These are phyloP conservation scores for Castanea mollissima DNA, from an alignment of 306 rosid species.

Conservation along the genomic window DNA sequence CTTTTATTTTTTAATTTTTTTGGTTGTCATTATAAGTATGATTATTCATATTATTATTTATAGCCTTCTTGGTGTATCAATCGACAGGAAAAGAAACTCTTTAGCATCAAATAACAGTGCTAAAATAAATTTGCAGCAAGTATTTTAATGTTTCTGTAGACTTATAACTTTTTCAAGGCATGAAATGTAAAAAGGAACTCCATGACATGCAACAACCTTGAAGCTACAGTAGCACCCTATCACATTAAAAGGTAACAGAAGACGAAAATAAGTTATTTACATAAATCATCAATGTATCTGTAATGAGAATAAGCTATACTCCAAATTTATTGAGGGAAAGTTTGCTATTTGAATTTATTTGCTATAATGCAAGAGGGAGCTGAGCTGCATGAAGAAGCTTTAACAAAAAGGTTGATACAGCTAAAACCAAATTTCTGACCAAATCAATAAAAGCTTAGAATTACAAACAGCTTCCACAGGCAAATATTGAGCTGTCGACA, in stretches of 20 bases:
- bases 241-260: constrained; percentile 6
- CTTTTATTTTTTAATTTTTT: neutral
- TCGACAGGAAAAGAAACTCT: neutral
- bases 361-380: too few relatives aligned
- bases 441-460: too few relatives aligned
- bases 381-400: too few relatives aligned
- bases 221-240: neutral
- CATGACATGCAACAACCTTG: constrained; percentile 4
- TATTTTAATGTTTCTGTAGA: neutral
- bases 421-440: too few relatives aligned
- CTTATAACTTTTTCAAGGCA: neutral
- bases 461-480: too few relatives aligned
- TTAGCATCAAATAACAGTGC: neutral
- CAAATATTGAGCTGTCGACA: too few relatives aligned
- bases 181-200: constrained; percentile 10
- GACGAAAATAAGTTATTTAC: constrained; percentile 10
- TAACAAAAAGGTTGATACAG: too few relatives aligned
- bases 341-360: too few relatives aligned
- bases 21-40: too few relatives aligned
- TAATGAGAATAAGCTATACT: too few relatives aligned
- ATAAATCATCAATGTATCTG: neutral
- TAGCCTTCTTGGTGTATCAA: neutral
- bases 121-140: neutral
- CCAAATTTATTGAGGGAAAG: too few relatives aligned
- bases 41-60: neutral